Evolutionary conservation across 371 early-diverging fungal genomes (phyloP), one percentile per base, ranked within the genome.

Genomic region (Mucor lusitanicus): DNA sequence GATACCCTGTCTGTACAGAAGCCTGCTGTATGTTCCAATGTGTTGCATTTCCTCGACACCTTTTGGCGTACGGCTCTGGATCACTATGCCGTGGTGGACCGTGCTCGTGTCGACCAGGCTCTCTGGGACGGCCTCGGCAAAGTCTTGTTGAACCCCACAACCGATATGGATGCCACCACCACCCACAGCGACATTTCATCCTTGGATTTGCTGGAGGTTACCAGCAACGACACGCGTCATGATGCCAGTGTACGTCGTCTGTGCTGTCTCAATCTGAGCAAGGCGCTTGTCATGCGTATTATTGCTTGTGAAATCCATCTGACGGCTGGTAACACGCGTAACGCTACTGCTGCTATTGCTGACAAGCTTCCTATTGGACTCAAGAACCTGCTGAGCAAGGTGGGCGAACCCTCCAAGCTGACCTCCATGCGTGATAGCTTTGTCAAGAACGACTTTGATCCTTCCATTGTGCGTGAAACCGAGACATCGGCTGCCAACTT

Each of bases 31-130:
- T 0, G 39, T 77, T 83, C 83, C 9, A 80, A 73, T 32, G 67
- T 74, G 2, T 40, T 83, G 30, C 73, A 76, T 3, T 83, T 83
- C 55, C 57, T 83, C n/a, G 73, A 79, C 5, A 76, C 79, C 1
- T 83, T 83, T 63, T 83, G 83, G 83, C 64, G 77, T 35, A 77
- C 79, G 1, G 83, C 83, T 0, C 80, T 77, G 48, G 79, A 83
- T 59, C 83, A 83, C 28, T 80, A 79, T 73, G 76, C 72, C 19
- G 57, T 83, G 60, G 79, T 83, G 4, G 81, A 83, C 61, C 74
- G 79, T 33, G 68, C 74, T 15, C 80, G 83, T 13, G 79, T 75
- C 27, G 83, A 83, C 46, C 73, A 70, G 42, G 76, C 75, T 1
- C 60, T 83, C 11, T 83, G 83, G 83, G 74, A 74, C 37, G 66